A percentile compares a stretch with the other conserved stretches of the same genome.
These are phyloP conservation scores for Takakia lepidozioides DNA, from an alignment of 225 moss, liverwort and hornwort species.

Conservation along the genomic window DNA sequence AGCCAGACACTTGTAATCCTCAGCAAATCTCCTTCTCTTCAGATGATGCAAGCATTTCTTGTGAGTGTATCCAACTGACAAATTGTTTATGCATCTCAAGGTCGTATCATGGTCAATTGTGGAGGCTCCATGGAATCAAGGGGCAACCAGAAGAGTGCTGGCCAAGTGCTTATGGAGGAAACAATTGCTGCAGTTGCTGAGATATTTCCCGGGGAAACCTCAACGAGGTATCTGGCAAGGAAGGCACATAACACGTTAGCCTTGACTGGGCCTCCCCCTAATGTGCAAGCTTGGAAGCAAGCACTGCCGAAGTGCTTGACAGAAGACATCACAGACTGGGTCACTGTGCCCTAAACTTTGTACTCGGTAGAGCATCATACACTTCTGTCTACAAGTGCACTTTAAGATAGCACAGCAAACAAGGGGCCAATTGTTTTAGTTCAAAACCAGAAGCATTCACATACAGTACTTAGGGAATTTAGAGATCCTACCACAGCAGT, in stretches of 20 bases:
- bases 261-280: conserved; percentile 63
- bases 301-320: conserved; percentile 55
- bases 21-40: too few species aligned
- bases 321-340: conserved; percentile 47
- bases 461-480: too few species aligned
- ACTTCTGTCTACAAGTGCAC: too few species aligned
- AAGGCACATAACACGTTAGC: conserved; percentile 69
- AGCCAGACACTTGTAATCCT: too few species aligned
- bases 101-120: conserved; percentile 81
- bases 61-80: too few species aligned
- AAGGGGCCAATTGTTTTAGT: too few species aligned
- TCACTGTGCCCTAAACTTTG: conserved; percentile 23
- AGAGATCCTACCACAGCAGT: too few species aligned
- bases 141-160: conserved; percentile 31
- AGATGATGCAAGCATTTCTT: too few species aligned
- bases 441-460: too few species aligned
- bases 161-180: conserved; percentile 60
- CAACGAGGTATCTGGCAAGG: conserved; percentile 32
- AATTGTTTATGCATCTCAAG: conserved; percentile 15
- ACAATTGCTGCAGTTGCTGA: conserved; percentile 53
- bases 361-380: too few species aligned
- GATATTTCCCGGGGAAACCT: conserved; percentile 58
- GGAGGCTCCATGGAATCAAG: conserved; percentile 55
- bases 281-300: conserved; percentile 38
- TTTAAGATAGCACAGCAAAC: too few species aligned